phyloP scores from a whole-genome alignment of 2,329 filamentous ascomycete species.

The Calycina marina region DNA sequence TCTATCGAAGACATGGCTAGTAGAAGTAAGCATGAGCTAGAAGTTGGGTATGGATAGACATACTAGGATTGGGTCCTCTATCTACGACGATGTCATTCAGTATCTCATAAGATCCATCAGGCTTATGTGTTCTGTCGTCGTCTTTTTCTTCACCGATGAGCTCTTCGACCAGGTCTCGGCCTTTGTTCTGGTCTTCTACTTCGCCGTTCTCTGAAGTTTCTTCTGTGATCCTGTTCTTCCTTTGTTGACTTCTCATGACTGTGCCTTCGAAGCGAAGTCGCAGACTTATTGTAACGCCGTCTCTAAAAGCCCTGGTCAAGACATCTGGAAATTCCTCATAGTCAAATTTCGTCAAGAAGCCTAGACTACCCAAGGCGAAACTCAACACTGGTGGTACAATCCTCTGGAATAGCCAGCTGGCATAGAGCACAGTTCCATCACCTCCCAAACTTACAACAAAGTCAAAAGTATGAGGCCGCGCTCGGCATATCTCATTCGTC shows the following conservation, averaged over 20 bases:
- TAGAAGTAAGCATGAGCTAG: neutral
- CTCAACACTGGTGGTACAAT: slow-evolving; percentile 88
- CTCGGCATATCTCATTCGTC: slow-evolving; percentile 64
- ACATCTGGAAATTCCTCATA: slow-evolving; percentile 60
- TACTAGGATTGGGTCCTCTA: slow-evolving; percentile 81
- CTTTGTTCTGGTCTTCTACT: slow-evolving; percentile 26
- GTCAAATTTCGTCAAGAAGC: slow-evolving; percentile 94
- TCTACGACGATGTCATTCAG: slow-evolving; percentile 96
- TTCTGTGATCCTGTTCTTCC: slow-evolving; percentile 21
- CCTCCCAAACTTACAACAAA: slow-evolving; percentile 86
- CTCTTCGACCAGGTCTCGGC: slow-evolving; percentile 71
- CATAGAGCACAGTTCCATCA: slow-evolving; percentile 93
- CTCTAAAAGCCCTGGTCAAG: slow-evolving; percentile 55
- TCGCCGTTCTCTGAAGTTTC: slow-evolving; percentile 22
- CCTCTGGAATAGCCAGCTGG: slow-evolving; percentile 91
- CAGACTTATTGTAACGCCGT: slow-evolving; percentile 80
- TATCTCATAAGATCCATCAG: slow-evolving; percentile 76
- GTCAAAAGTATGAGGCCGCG: slow-evolving; percentile 77
- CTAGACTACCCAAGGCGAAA: slow-evolving; percentile 80
- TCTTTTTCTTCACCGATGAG: slow-evolving; percentile 75
- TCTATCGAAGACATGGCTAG: slow-evolving; percentile 82
- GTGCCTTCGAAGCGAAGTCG: slow-evolving; percentile 85
- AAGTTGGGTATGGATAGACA: slow-evolving; percentile 23
- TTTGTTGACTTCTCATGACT: slow-evolving; percentile 64
- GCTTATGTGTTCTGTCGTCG: slow-evolving; percentile 70